Evolutionary conservation across 1,139 yeast species (phyloP).

Genomic region (Saccharomyces pastorianus): DNA sequence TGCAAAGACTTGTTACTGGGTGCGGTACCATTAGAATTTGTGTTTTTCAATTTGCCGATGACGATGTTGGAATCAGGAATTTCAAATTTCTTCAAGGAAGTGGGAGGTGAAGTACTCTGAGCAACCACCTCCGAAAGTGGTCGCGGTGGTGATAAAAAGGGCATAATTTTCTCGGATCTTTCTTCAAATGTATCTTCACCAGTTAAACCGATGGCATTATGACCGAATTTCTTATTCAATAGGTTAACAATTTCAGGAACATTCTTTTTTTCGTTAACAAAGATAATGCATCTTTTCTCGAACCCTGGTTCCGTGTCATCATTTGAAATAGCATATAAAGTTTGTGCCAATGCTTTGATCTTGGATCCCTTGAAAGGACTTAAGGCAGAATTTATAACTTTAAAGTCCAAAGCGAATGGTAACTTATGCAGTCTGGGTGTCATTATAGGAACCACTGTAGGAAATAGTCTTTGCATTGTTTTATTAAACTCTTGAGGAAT

Average conservation of each 20-base stretch:
- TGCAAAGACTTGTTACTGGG: conserved; percentile 33
- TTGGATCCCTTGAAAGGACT: conserved; percentile 80
- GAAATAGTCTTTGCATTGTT: conserved; percentile 53
- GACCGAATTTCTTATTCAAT: conserved; percentile 47
- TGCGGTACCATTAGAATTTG: conserved; percentile 25
- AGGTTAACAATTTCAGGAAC: conserved; percentile 49
- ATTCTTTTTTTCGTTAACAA: conserved; percentile 68
- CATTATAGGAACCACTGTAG: conserved; percentile 58
- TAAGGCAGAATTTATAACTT: conserved; percentile 64
- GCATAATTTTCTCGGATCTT: conserved; percentile 47
- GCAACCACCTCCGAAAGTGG: conserved; percentile 19
- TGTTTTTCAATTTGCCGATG: conserved; percentile 6
- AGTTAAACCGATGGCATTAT: conserved; percentile 54
- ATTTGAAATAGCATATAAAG: conserved; percentile 72
- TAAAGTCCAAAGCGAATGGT: conserved; percentile 65
- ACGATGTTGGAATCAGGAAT: conserved; percentile 26
- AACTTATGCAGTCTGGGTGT: conserved; percentile 80
- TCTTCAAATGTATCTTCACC: conserved; percentile 57
- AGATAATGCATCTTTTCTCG: conserved; percentile 76
- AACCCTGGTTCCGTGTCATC: conserved; percentile 75
- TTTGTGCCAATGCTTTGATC: conserved; percentile 77
- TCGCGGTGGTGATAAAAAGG: conserved; percentile 53
- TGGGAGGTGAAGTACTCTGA: conserved; percentile 11
- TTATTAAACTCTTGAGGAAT: conserved; percentile 72
- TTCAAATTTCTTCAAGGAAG: conserved; percentile 20